A percentile compares a stretch with the other conserved stretches of the same genome.
These are phyloP conservation scores for Westerdykella sp. DNA, from an alignment of 2,329 filamentous ascomycete species.

Conservation along the genomic window DNA sequence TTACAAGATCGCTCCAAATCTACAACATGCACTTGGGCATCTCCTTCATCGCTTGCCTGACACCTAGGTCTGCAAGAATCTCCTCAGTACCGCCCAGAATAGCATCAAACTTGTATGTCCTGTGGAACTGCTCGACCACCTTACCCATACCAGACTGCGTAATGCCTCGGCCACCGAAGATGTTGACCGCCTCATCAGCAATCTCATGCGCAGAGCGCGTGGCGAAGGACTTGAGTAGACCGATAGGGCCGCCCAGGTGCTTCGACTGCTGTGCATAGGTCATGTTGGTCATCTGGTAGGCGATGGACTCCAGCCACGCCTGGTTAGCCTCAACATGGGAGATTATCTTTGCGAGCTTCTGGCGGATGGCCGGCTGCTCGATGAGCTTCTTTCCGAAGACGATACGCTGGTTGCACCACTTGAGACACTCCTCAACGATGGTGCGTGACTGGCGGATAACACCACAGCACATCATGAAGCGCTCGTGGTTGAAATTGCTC, in stretches of 20 bases:
- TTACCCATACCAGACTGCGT: conserved; percentile 79
- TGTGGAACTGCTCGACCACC: conserved; percentile 76
- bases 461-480: conserved; percentile 66
- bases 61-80: conserved; percentile 72
- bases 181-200: conserved; percentile 76
- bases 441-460: conserved; percentile 60
- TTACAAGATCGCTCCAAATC: neutral
- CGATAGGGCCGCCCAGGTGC: conserved; percentile 73
- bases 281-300: conserved; percentile 86
- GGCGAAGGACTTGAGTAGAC: conserved; percentile 70
- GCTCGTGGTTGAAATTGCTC: conserved; percentile 83
- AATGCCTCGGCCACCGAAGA: conserved; percentile 75
- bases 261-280: conserved; percentile 68
- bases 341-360: conserved; percentile 59
- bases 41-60: conserved; percentile 74
- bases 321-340: conserved; percentile 74
- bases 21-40: conserved; percentile 83
- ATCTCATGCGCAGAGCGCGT: conserved; percentile 76
- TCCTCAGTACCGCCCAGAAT: conserved; percentile 74
- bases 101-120: conserved; percentile 67
- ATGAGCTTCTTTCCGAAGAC: conserved; percentile 79
- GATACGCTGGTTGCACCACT: conserved; percentile 81
- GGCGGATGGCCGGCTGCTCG: conserved; percentile 72
- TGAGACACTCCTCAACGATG: conserved; percentile 76
- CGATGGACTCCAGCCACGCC: conserved; percentile 76